Percentiles rank a stretch among this genome's conserved stretches.
Conservation (phyloP, 2,329 filamentous ascomycete genomes). For the Proliferodiscus dingleyae region DNA sequence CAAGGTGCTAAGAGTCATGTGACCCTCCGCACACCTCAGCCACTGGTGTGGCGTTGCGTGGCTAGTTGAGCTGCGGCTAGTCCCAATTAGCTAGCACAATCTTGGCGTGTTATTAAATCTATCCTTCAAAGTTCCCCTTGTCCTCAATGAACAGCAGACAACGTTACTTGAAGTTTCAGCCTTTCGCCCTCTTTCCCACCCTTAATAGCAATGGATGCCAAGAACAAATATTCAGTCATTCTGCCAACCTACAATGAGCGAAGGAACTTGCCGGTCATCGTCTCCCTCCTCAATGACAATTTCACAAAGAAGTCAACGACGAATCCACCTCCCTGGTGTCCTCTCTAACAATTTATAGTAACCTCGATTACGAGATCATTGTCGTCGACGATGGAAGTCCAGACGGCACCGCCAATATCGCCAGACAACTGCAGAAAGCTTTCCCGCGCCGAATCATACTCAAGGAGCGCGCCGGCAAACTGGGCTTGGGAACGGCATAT, state of each 20-base stretch:
- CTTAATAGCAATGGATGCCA: too few relatives aligned
- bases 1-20: too few relatives aligned
- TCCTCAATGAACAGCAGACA: too few relatives aligned
- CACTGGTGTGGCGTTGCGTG: too few relatives aligned
- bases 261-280: slow-evolving; percentile 91
- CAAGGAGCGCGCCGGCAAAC: slow-evolving; percentile 76
- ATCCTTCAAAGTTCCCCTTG: too few relatives aligned
- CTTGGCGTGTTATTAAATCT: too few relatives aligned
- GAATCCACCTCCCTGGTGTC: too few relatives aligned
- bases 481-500: slow-evolving; percentile 30
- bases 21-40: too few relatives aligned
- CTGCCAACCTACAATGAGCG: slow-evolving; percentile 99
- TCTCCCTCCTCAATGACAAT: slow-evolving; percentile 87
- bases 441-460: slow-evolving; percentile 78
- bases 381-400: slow-evolving; percentile 98
- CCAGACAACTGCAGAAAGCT: slow-evolving; percentile 80
- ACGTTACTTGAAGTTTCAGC: too few relatives aligned
- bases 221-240: slow-evolving; percentile 92
- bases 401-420: slow-evolving; percentile 88
- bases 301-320: slow-evolving; percentile 68
- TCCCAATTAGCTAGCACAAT: too few relatives aligned
- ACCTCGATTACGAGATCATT: slow-evolving; percentile 94
- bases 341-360: slow-evolving; percentile 51
- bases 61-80: too few relatives aligned
- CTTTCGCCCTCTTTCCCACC: too few relatives aligned